Evolutionary conservation across 2,329 filamentous ascomycete species (phyloP).

Genomic region (Xylaria sp.): DNA sequence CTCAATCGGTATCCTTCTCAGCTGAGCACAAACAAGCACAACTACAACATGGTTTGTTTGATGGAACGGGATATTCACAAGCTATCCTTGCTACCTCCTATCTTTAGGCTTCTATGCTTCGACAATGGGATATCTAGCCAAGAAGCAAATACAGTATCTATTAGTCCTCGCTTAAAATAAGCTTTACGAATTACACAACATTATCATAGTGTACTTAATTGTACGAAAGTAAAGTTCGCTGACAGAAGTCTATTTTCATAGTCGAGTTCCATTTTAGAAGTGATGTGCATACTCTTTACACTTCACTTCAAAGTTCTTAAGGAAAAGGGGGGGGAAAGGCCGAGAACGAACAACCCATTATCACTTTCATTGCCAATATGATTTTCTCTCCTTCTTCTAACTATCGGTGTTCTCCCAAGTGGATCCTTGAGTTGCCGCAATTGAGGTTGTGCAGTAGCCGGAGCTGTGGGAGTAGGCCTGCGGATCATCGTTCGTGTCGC

Average conservation of each 20-base stretch:
- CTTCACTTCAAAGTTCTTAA: background rate
- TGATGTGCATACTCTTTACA: background rate
- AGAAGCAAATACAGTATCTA: background rate
- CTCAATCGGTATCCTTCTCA: background rate
- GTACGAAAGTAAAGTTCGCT: background rate
- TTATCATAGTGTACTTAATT: background rate
- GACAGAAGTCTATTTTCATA: background rate
- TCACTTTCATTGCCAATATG: background rate
- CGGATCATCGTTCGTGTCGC: background rate
- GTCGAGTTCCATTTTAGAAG: background rate
- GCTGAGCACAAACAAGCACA: background rate
- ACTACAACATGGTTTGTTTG: background rate
- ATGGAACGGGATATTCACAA: background rate
- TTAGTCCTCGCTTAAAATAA: background rate
- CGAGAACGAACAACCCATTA: background rate
- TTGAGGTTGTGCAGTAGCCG: background rate
- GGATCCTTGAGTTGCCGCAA: slow-evolving; percentile 23
- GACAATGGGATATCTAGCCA: background rate
- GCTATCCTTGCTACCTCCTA: background rate
- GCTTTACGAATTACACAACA: background rate
- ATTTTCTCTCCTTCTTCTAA: background rate
- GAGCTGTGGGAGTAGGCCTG: background rate
- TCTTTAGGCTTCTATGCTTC: background rate
- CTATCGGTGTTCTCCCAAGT: background rate
- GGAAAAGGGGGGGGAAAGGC: background rate